These are phyloP conservation scores for Elaphomyces granulatus DNA, from an alignment of 495 filamentous ascomycete species.

Conservation along the genomic window DNA sequence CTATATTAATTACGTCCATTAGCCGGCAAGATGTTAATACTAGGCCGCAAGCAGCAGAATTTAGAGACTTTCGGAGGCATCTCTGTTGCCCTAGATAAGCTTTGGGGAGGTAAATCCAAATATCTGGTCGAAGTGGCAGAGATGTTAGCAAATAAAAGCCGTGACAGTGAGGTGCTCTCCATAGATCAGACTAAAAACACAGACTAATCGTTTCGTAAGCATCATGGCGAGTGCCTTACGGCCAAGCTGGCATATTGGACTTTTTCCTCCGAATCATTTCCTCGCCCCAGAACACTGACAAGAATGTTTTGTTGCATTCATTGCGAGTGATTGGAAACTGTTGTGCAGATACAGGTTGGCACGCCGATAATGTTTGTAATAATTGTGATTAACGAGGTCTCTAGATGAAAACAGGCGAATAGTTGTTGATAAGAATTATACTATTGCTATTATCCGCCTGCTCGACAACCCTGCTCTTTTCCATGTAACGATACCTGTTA, in stretches of 20 bases:
- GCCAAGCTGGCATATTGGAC: constrained; percentile 50
- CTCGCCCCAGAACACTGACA: constrained; percentile 19
- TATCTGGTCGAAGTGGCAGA: constrained; percentile 40
- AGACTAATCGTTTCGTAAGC: constrained; percentile 25
- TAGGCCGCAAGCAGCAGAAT: too few relatives aligned
- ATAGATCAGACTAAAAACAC: constrained; percentile 1
- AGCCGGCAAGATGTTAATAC: too few relatives aligned
- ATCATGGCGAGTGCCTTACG: constrained; percentile 48
- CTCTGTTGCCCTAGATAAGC: constrained; percentile 15
- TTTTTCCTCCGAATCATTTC: constrained; percentile 48
- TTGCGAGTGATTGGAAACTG: constrained; percentile 63
- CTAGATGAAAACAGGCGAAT: constrained; percentile 60
- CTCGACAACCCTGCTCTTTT: constrained; percentile 36
- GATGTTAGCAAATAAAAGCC: constrained; percentile 48
- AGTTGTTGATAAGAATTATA: constrained; percentile 41
- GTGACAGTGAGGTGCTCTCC: constrained; percentile 43
- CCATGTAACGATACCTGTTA: constrained; percentile 47
- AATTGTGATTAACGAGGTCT: constrained; percentile 8
- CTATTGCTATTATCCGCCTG: constrained; percentile 39
- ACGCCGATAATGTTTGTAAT: background rate
- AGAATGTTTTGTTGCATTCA: constrained; percentile 34
- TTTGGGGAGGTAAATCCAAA: constrained; percentile 25
- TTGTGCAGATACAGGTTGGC: constrained; percentile 60
- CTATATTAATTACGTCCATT: too few relatives aligned
- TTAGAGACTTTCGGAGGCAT: constrained; percentile 15